Conservation (phyloP, 2,329 filamentous ascomycete species). For the Sporothrix brunneoviolacea region DNA sequence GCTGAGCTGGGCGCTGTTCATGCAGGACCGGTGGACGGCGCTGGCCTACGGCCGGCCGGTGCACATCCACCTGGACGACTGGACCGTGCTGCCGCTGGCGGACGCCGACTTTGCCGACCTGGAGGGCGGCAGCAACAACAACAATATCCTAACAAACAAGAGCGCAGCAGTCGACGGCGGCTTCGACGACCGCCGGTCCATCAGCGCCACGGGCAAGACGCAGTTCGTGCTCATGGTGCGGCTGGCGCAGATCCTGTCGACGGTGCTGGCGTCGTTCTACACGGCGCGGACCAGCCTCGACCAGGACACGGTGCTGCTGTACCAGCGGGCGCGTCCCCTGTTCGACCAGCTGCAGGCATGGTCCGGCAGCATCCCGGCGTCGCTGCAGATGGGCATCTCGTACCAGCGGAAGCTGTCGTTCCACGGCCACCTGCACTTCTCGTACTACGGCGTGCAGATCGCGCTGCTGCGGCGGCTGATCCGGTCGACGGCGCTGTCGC, state of each 20-base stretch:
- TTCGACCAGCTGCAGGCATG: conserved; percentile 42
- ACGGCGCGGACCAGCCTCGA: conserved; percentile 26
- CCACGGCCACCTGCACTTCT: conserved; percentile 37
- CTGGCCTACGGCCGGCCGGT: conserved; percentile 46
- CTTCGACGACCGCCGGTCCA: conserved; percentile 25
- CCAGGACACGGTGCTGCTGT: conserved; percentile 29
- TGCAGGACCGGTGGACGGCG: conserved; percentile 54
- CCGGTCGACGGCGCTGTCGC: conserved; percentile 26
- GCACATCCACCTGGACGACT: conserved; percentile 43
- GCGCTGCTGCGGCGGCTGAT: conserved; percentile 40
- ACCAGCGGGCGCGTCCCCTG: conserved; percentile 41
- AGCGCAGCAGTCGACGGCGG: neutral
- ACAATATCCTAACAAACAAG: neutral
- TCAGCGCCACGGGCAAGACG: conserved; percentile 31
- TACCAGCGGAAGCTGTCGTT: conserved; percentile 36
- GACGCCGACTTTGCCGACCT: conserved; percentile 20
- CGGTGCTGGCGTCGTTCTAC: conserved; percentile 40
- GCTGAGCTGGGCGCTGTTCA: conserved; percentile 52
- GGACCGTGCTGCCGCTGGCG: conserved; percentile 33
- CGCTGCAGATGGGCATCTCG: conserved; percentile 37
- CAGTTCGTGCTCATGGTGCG: conserved; percentile 41
- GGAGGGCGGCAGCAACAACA: conserved; percentile 9
- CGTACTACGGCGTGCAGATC: conserved; percentile 41
- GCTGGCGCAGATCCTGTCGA: conserved; percentile 40
- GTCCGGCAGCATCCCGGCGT: conserved; percentile 38